Conservation (phyloP, 1,284 basidiomycete genomes). For the Neonothopanus nambi region DNA sequence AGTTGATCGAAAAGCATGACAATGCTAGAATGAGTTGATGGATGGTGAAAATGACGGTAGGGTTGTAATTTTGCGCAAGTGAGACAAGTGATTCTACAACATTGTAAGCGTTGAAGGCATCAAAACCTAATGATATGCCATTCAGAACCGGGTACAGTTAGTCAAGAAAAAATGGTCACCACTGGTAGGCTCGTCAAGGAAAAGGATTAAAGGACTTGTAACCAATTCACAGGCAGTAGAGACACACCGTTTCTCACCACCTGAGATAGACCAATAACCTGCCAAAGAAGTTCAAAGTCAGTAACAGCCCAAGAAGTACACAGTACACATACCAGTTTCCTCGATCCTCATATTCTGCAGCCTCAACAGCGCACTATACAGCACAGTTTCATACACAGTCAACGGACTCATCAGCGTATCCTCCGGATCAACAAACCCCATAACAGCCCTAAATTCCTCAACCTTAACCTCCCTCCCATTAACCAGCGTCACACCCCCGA, state of each 20-base stretch:
- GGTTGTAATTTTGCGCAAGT: conserved; percentile 85
- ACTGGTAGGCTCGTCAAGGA: conserved; percentile 96
- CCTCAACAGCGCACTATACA: conserved; percentile 89
- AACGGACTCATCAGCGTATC: conserved; percentile 95
- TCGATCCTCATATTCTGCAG: conserved; percentile 90
- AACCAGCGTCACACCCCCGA: conserved; percentile 77
- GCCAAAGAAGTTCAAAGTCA: neutral
- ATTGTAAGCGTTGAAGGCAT: conserved; percentile 94
- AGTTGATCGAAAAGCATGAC: conserved; percentile 94
- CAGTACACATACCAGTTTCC: conserved; percentile 60
- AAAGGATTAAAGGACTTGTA: conserved; percentile 92
- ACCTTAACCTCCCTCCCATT: conserved; percentile 84
- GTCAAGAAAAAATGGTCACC: conserved; percentile 52
- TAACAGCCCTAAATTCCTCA: conserved; percentile 79
- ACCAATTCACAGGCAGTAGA: conserved; percentile 99
- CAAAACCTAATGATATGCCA: conserved; percentile 59
- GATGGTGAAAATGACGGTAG: conserved; percentile 97
- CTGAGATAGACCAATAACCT: conserved; percentile 87
- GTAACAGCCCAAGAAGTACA: neutral
- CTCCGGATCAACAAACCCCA: conserved; percentile 97
- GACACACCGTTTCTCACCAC: conserved; percentile 94
- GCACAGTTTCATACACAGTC: conserved; percentile 96
- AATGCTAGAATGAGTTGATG: conserved; percentile 98
- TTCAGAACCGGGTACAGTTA: neutral
- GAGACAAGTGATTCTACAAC: conserved; percentile 89